Evolutionary conservation across 495 filamentous ascomycete species (phyloP), one percentile per base, ranked within the genome.

Genomic region (Staphylotrichum tortipilum): DNA sequence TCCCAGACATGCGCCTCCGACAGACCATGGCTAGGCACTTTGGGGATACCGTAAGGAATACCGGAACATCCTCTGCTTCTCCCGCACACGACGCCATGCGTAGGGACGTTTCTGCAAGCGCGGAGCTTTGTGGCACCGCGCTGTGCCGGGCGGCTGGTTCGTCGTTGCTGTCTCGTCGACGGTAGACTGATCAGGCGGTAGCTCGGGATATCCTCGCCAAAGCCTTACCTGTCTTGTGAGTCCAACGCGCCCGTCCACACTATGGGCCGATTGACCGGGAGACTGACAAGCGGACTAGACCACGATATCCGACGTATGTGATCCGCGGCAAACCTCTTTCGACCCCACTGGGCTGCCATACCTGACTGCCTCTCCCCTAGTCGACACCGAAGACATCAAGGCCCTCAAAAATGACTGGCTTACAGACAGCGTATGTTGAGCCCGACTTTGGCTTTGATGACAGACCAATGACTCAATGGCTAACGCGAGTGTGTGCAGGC

Each of bases 391-490:
- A 60, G 92, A 98, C 66, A 78, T 96, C 53, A 83, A 85, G 64
- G 82, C 82, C 24, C 76, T 98, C 39, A 91, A 86, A 70, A 73
- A 86, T 63, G 94, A 96, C 72, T 98, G 92, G 92, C 73, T 98
- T 41, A 97, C 91, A n/a, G 92, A 98, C 65, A 95, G 95, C 72
- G 89, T 94, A 78, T 49, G 83, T 68, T 50, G 12, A 14, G 19
- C 38, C 50, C 29, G 28, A 23, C 39, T 34, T 48, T 30, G 36
- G 24, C 50, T 35, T 47, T 63, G 23, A 41, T 47, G 24, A 33
- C 24, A 41, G n/a, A 43, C 53, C 56, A 29, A 56, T 50, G n/a
- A 36, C 11, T 42, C 21, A 47, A n/a, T n/a, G n/a, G n/a, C n/a
- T n/a, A n/a, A n/a, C n/a, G n/a, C n/a, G n/a, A n/a, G n/a, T n/a